Conservation (phyloP, 495 filamentous ascomycete species). For the Aspergillus wentii region DNA sequence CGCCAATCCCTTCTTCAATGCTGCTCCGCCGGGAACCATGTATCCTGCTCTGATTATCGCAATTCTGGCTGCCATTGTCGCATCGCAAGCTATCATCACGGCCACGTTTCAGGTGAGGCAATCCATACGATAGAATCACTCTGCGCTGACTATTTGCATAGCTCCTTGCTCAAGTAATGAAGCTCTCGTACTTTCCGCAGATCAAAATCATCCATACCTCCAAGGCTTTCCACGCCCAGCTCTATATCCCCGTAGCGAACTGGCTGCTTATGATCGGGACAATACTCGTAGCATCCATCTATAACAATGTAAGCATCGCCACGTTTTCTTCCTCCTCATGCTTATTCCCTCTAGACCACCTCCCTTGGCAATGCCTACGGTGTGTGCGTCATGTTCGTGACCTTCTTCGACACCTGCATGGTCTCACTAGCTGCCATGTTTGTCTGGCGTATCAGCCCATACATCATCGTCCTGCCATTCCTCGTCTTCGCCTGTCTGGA, state of each 20-base stretch:
- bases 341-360: constrained; percentile 40
- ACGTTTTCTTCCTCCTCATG: not conserved
- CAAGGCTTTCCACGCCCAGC: constrained; percentile 59
- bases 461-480: constrained; percentile 56
- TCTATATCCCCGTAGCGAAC: constrained; percentile 68
- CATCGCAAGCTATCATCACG: constrained; percentile 75
- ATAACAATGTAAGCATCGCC: constrained; percentile 52
- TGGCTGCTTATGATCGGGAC: constrained; percentile 73
- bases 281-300: constrained; percentile 66
- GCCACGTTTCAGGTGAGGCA: constrained; percentile 53
- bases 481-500: constrained; percentile 58
- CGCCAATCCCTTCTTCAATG: constrained; percentile 68
- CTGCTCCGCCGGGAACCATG: constrained; percentile 59
- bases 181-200: constrained; percentile 69
- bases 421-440: constrained; percentile 62
- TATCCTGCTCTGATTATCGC: constrained; percentile 62
- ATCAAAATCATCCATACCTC: constrained; percentile 66
- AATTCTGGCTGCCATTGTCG: constrained; percentile 66
- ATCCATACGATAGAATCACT: too few species aligned
- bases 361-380: constrained; percentile 49
- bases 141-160: too few species aligned
- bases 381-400: constrained; percentile 70
- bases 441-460: constrained; percentile 58
- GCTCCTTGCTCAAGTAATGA: constrained; percentile 69
- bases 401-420: constrained; percentile 69